A percentile compares a stretch with the other conserved stretches of the same genome.
phyloP scores from a whole-genome alignment of 2,329 filamentous ascomycete genomes.

The Sclerotiophoma versabilis region DNA sequence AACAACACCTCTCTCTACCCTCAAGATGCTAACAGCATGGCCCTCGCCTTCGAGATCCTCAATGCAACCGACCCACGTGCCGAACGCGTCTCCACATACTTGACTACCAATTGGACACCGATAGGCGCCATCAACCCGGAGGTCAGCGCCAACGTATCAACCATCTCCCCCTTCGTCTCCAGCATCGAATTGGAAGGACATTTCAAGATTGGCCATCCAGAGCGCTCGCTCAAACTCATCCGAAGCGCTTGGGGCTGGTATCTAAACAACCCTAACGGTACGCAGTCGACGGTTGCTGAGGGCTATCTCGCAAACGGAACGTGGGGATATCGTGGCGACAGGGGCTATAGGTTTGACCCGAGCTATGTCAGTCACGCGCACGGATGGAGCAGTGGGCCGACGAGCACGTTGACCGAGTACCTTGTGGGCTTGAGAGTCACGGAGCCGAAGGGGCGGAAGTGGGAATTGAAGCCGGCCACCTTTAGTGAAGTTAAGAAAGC shows the following conservation, averaged over 20 bases:
- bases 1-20: slow-evolving; percentile 52
- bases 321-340: slow-evolving; percentile 63
- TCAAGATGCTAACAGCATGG: slow-evolving; percentile 63
- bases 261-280: slow-evolving; percentile 63
- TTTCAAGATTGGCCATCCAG: slow-evolving; percentile 56
- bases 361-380: slow-evolving; percentile 54
- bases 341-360: slow-evolving; percentile 60
- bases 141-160: slow-evolving; percentile 57
- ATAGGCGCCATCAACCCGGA: slow-evolving; percentile 65
- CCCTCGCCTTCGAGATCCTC: slow-evolving; percentile 58
- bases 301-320: slow-evolving; percentile 64
- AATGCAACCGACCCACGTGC: slow-evolving; percentile 45
- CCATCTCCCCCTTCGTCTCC: slow-evolving; percentile 64
- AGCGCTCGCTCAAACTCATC: slow-evolving; percentile 63
- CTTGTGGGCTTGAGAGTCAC: slow-evolving; percentile 55
- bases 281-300: slow-evolving; percentile 65
- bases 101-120: slow-evolving; percentile 62
- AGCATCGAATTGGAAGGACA: slow-evolving; percentile 67
- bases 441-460: slow-evolving; percentile 50
- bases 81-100: slow-evolving; percentile 52
- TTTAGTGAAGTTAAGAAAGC: neutral
- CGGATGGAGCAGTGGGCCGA: slow-evolving; percentile 51
- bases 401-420: slow-evolving; percentile 48
- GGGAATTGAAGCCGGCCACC: slow-evolving; percentile 51
- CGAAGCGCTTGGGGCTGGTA: slow-evolving; percentile 68